phyloP scores from a whole-genome alignment of 2,329 filamentous ascomycete species.

The Alternaria gansuensis region DNA sequence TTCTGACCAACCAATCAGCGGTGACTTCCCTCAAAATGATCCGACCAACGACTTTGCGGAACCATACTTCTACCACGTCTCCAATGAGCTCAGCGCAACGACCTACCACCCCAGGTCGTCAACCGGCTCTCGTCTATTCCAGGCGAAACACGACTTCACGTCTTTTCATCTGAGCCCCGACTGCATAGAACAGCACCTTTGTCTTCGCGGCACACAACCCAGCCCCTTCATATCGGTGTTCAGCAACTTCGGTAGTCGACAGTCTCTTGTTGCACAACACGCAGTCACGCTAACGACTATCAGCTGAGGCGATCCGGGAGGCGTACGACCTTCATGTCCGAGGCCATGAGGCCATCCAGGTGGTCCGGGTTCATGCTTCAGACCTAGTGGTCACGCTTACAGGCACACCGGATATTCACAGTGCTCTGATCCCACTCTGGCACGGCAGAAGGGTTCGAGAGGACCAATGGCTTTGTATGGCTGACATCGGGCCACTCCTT shows the following conservation, averaged over 20 bases:
- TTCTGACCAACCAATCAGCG: slow-evolving; percentile 9
- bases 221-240: slow-evolving; percentile 12
- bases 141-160: neutral
- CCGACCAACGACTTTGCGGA: neutral
- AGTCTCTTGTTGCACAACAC: neutral
- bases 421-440: neutral
- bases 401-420: rapidly evolving
- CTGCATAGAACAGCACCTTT: slow-evolving; percentile 6
- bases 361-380: neutral
- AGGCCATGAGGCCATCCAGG: neutral
- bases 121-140: neutral
- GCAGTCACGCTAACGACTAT: rapidly evolving
- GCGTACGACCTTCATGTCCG: neutral
- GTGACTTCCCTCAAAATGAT: neutral
- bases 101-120: neutral
- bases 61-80: slow-evolving; percentile 7
- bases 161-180: neutral
- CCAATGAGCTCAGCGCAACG: neutral
- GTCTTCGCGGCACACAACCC: neutral
- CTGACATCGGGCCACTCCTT: neutral
- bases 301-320: neutral
- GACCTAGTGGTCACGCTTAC: neutral
- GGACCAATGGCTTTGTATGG: neutral
- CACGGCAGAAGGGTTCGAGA: neutral
- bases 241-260: slow-evolving; percentile 6